Conservation (phyloP, 768 basidiomycete genomes). For the Russula foetens region DNA sequence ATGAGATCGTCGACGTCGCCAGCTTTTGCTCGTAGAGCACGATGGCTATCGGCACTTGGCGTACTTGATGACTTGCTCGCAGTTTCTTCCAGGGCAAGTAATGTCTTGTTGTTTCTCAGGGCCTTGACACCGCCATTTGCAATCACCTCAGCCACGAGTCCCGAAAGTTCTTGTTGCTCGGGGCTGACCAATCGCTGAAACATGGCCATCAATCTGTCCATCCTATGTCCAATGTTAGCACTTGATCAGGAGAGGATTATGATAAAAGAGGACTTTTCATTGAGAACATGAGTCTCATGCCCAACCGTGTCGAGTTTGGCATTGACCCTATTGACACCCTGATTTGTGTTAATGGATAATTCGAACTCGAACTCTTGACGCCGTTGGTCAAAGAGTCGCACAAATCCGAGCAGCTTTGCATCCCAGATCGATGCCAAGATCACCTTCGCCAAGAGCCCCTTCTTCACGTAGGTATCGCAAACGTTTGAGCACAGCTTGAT, state of each 20-base stretch:
- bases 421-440: slow-evolving; percentile 26
- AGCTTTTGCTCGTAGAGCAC: neutral
- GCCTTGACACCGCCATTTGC: slow-evolving; percentile 22
- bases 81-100: slow-evolving; percentile 20
- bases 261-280: slow-evolving; percentile 12
- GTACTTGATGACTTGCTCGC: neutral
- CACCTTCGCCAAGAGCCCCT: slow-evolving; percentile 25
- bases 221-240: no score
- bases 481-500: slow-evolving; percentile 28
- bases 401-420: slow-evolving; percentile 20
- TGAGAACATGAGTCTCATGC: slow-evolving; percentile 5
- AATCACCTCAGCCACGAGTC: slow-evolving; percentile 5
- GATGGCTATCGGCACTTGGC: neutral
- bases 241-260: neutral
- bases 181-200: no score
- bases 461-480: slow-evolving; percentile 29
- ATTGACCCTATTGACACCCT: neutral
- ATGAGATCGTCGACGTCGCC: neutral
- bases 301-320: slow-evolving; percentile 7
- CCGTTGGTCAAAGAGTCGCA: slow-evolving; percentile 22
- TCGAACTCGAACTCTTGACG: slow-evolving; percentile 25
- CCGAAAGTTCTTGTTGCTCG: slow-evolving; percentile 7
- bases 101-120: slow-evolving; percentile 16
- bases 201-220: slow-evolving; percentile 11
- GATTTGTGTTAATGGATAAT: slow-evolving; percentile 24